Conservation (phyloP, 352 stramenopile species). For the Globisporangium canariense region DNA sequence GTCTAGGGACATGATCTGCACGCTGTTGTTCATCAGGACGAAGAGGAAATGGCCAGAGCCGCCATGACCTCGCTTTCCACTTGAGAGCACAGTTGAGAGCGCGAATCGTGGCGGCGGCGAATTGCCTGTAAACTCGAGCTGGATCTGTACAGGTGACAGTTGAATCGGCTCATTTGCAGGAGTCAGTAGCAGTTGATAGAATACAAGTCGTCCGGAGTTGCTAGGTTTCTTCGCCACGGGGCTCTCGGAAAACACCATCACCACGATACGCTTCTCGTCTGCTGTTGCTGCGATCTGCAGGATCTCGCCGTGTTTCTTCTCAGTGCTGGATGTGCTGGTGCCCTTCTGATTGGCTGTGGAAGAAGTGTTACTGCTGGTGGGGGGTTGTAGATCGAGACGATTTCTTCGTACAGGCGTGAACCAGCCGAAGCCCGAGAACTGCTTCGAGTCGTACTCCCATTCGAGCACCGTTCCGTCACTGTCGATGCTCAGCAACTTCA, state of each 20-base stretch:
- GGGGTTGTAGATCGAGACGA: slow-evolving; percentile 24
- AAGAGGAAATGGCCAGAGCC: slow-evolving; percentile 22
- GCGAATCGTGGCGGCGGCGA: slow-evolving; percentile 37
- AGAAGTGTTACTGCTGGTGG: not conserved
- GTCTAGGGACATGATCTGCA: slow-evolving; percentile 24
- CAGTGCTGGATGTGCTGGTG: not conserved
- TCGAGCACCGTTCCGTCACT: slow-evolving; percentile 28
- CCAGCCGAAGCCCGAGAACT: slow-evolving; percentile 45
- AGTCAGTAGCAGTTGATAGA: slow-evolving; percentile 29
- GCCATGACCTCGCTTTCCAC: not conserved
- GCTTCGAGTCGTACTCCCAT: slow-evolving; percentile 36
- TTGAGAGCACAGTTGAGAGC: slow-evolving; percentile 20
- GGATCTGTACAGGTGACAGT: slow-evolving; percentile 24
- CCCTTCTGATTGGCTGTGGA: not conserved
- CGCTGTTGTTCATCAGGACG: slow-evolving; percentile 30
- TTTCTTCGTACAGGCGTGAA: slow-evolving; percentile 27
- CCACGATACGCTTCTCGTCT: slow-evolving; percentile 31
- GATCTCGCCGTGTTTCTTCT: slow-evolving; percentile 24
- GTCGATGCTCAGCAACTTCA: slow-evolving; percentile 41
- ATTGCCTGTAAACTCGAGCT: slow-evolving; percentile 22
- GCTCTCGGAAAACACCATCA: slow-evolving; percentile 36
- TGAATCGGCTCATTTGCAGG: slow-evolving; percentile 18
- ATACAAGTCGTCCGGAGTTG: slow-evolving; percentile 21
- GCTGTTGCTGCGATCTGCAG: slow-evolving; percentile 37
- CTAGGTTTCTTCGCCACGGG: not conserved